phyloP scores from a whole-genome alignment of 768 basidiomycete genomes.

The Trametes cubensis region DNA sequence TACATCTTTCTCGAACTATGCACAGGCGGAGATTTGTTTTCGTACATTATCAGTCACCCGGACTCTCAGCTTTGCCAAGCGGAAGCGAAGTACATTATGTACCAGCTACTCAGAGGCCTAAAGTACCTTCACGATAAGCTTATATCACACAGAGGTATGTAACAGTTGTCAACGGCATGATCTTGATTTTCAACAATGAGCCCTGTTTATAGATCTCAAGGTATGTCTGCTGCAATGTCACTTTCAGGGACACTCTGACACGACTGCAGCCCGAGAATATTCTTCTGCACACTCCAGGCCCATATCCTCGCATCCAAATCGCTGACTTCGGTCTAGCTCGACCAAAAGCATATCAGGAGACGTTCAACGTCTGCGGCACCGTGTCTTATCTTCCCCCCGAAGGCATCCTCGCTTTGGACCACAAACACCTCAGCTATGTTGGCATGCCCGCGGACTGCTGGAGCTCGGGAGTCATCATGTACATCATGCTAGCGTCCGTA shows the following conservation, averaged over 20 bases:
- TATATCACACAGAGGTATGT: conserved; percentile 79
- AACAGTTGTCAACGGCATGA: too few relatives aligned
- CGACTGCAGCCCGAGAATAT: conserved; percentile 82
- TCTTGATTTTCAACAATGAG: neutral
- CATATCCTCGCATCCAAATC: conserved; percentile 82
- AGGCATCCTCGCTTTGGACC: conserved; percentile 77
- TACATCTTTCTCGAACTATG: conserved; percentile 86
- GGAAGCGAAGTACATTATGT: conserved; percentile 84
- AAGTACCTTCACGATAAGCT: conserved; percentile 69
- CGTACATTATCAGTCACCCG: conserved; percentile 70
- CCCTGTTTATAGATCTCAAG: conserved; percentile 57
- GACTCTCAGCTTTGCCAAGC: conserved; percentile 68
- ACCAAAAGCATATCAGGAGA: conserved; percentile 76
- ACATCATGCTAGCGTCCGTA: conserved; percentile 81
- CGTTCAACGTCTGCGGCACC: conserved; percentile 86
- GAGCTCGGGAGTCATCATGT: conserved; percentile 82
- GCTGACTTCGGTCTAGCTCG: conserved; percentile 89
- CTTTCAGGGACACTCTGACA: neutral
- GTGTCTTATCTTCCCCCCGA: conserved; percentile 86
- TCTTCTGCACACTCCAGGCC: conserved; percentile 73
- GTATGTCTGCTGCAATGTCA: conserved; percentile 35
- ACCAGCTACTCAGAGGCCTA: conserved; percentile 72
- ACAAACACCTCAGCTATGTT: conserved; percentile 69
- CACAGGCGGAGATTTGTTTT: conserved; percentile 87
- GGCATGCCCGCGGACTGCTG: conserved; percentile 92